Percentiles rank a stretch among this genome's conserved stretches.
Conservation (phyloP, 768 basidiomycete genomes). For the Boletus sensibilis region DNA sequence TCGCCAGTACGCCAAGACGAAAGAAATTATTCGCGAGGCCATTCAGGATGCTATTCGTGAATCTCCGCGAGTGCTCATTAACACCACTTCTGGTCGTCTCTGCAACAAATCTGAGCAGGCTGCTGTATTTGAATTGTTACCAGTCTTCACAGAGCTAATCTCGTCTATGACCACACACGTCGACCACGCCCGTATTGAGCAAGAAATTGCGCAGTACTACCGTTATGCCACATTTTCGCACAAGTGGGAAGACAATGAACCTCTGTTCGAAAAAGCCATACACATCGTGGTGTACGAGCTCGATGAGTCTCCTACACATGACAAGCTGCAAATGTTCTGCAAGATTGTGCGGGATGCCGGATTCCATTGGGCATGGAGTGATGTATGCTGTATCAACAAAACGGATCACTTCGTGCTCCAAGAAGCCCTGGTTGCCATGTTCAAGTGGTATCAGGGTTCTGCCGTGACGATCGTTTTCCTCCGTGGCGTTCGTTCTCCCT, state of each 20-base stretch:
- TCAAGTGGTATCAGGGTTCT: slow-evolving; percentile 10
- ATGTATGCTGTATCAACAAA: slow-evolving; percentile 7
- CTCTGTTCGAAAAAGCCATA: too few relatives aligned
- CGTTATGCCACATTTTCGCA: too few relatives aligned
- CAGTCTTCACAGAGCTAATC: too few relatives aligned
- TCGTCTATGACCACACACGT: too few relatives aligned
- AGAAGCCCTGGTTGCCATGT: slow-evolving; percentile 7
- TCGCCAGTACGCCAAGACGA: neutral
- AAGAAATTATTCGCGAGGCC: neutral
- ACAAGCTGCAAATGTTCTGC: slow-evolving; percentile 9
- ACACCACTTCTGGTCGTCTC: neutral
- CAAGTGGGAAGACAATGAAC: too few relatives aligned
- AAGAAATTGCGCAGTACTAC: too few relatives aligned
- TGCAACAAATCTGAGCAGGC: neutral
- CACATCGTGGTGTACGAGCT: too few relatives aligned
- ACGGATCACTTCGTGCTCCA: neutral
- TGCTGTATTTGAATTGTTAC: too few relatives aligned
- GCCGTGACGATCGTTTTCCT: slow-evolving; percentile 1
- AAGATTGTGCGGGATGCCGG: neutral
- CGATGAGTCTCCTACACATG: neutral
- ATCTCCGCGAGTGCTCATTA: slow-evolving; percentile 1
- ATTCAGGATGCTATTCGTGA: neutral
- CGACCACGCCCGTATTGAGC: too few relatives aligned
- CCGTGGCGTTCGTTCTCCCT: neutral
- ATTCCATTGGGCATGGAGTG: slow-evolving; percentile 8